phyloP scores from a whole-genome alignment of 2,329 filamentous ascomycete genomes.

The Amphichorda felina region DNA sequence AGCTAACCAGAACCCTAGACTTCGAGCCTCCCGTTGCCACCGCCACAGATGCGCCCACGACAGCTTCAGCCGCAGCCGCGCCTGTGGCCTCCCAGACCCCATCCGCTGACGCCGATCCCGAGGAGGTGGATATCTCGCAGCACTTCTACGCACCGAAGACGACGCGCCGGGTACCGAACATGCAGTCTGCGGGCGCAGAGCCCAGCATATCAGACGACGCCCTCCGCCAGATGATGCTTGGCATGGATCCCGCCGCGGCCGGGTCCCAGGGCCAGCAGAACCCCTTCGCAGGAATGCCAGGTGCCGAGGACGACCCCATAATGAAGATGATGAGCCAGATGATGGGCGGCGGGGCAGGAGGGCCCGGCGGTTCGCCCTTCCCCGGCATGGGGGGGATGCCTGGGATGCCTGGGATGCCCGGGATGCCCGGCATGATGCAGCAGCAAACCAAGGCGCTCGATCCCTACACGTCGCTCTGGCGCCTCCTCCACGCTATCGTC shows the following conservation, averaged over 20 bases:
- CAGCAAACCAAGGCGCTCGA: background rate
- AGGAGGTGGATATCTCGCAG: conserved; percentile 69
- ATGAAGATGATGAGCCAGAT: conserved; percentile 66
- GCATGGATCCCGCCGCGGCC: conserved; percentile 30
- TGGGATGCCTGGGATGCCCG: conserved; percentile 29
- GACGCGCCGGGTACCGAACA: conserved; percentile 14
- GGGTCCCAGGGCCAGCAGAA: conserved; percentile 1
- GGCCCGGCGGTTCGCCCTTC: conserved; percentile 19
- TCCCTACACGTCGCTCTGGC: conserved; percentile 46
- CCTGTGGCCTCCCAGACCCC: conserved; percentile 14
- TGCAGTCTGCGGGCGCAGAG: conserved; percentile 17
- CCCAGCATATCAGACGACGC: conserved; percentile 41
- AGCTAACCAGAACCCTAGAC: conserved; percentile 1
- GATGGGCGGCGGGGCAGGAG: conserved; percentile 19
- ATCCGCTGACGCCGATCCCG: conserved; percentile 46
- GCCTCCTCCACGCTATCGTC: conserved; percentile 61
- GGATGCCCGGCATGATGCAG: conserved; percentile 5
- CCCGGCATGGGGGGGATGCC: conserved; percentile 28
- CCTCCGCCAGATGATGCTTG: conserved; percentile 53
- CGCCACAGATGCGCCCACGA: conserved; percentile 7
- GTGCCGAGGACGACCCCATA: conserved; percentile 21
- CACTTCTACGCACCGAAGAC: conserved; percentile 52
- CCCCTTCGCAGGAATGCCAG: conserved; percentile 8
- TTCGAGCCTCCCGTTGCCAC: background rate
- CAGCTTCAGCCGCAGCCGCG: conserved; percentile 18